phyloP scores from a whole-genome alignment of 805 yeast species.

The Lachancea fermentati region DNA sequence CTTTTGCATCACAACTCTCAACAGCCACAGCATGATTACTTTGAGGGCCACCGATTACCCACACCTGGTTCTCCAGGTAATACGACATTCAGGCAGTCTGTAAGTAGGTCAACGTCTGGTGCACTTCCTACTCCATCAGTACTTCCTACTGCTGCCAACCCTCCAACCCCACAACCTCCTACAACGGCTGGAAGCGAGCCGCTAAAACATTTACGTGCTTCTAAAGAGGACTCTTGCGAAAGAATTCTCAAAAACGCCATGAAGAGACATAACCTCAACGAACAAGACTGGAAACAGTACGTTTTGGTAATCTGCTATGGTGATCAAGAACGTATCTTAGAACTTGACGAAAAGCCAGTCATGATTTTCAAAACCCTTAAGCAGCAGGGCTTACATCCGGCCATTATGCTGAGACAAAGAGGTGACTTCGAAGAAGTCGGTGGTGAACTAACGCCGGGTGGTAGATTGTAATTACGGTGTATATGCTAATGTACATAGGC shows the following conservation, averaged over 20 bases:
- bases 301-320: constrained; percentile 87
- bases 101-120: constrained; percentile 4
- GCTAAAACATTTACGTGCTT: constrained; percentile 74
- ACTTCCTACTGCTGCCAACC: constrained; percentile 8
- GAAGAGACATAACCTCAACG: constrained; percentile 72
- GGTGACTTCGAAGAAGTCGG: constrained; percentile 44
- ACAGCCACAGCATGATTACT: constrained; percentile 18
- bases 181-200: constrained; percentile 47
- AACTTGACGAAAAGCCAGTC: constrained; percentile 84
- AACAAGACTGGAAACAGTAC: constrained; percentile 81
- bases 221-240: constrained; percentile 86
- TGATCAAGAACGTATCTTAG: constrained; percentile 79
- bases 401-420: constrained; percentile 83
- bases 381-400: constrained; percentile 82
- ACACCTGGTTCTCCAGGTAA: constrained; percentile 6
- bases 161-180: constrained; percentile 13
- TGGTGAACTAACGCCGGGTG: constrained; percentile 17
- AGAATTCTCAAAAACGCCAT: constrained; percentile 84
- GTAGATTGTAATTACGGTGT: constrained; percentile 9
- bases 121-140: constrained; percentile 5
- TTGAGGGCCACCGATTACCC: constrained; percentile 15
- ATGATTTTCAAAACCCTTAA: constrained; percentile 75
- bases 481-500: constrained; percentile 1
- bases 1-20: constrained; percentile 6
- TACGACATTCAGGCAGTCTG: constrained; percentile 3